Conservation (phyloP, 768 basidiomycete species). For the Tulasnella calospora region DNA sequence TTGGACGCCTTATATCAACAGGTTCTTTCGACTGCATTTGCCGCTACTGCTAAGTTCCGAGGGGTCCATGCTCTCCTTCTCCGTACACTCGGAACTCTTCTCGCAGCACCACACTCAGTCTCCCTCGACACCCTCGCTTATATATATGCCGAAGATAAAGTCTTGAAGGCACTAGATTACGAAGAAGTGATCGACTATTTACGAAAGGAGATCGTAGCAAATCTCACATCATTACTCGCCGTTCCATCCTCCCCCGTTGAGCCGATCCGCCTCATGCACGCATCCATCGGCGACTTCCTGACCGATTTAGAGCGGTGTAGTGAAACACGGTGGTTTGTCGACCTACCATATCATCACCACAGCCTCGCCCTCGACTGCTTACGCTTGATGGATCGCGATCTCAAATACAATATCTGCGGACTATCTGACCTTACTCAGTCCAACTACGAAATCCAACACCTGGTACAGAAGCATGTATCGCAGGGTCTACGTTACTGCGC, state of each 20-base stretch:
- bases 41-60: neutral
- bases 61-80: neutral
- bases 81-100: neutral
- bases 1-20: neutral
- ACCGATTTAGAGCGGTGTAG: neutral
- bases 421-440: neutral
- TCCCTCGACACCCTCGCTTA: neutral
- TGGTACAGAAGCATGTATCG: neutral
- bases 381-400: neutral
- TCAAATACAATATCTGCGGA: neutral
- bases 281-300: neutral
- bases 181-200: neutral
- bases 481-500: neutral
- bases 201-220: neutral
- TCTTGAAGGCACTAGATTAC: neutral
- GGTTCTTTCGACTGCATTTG: neutral
- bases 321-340: neutral
- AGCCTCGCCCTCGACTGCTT: neutral
- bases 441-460: neutral
- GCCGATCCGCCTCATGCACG: neutral
- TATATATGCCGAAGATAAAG: neutral
- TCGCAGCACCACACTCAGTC: neutral
- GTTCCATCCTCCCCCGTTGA: neutral
- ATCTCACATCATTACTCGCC: neutral
- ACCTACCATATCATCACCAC: neutral